Base-by-base conservation (phyloP, 1,284 basidiomycete species). In the Cerrena zonata region DNA sequence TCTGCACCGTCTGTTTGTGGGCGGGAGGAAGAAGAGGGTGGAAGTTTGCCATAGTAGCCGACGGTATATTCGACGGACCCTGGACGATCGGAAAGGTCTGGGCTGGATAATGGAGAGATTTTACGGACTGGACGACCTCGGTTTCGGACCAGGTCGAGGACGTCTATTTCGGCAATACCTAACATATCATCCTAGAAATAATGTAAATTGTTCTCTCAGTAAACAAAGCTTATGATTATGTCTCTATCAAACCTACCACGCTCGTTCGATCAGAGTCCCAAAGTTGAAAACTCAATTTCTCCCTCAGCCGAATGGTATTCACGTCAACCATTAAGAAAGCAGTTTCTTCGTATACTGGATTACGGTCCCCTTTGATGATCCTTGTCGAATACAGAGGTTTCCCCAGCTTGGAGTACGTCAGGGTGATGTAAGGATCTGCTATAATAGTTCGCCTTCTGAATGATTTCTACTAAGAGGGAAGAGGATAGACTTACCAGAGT, bases 341-440 rank as follows among this genome's bases (percentile, higher is more conserved):
- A 0, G 81, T 86, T 70, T 93, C 90, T 61, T 91, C 87, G 73
- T 79, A 92, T 3, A 87, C 78, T 2, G 87, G 87, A 57, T 84
- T 78, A 19, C 78, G 67, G 54, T 86, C 82, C 15, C 72, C 72
- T 40, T 78, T 69, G 59, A 89, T 83, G 62, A 89, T 84, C 43
- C 88, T 74, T 2, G 84, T 88, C 24, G 82, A 84, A 74, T 85
- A 89, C 2, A 89, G 62, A 0, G 84, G 78, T 61, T 84, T 86
- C 5, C 82, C 84, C 65, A 68, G 58, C 5, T 60, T 58, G 5
- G 67, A 68, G 52, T 60, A 69, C 3, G 66, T 65, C 41, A 70
- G 56, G 15, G 67, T 68, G n/a, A 69, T 58, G 52, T 70, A 70
- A 2, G 68, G 67, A 50, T 70, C 68, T 68, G 62, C 62, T 64